Evolutionary conservation across 306 rosid genomes (phyloP), one percentile per base, ranked within the genome.

Genomic region (Fagus crenata): DNA sequence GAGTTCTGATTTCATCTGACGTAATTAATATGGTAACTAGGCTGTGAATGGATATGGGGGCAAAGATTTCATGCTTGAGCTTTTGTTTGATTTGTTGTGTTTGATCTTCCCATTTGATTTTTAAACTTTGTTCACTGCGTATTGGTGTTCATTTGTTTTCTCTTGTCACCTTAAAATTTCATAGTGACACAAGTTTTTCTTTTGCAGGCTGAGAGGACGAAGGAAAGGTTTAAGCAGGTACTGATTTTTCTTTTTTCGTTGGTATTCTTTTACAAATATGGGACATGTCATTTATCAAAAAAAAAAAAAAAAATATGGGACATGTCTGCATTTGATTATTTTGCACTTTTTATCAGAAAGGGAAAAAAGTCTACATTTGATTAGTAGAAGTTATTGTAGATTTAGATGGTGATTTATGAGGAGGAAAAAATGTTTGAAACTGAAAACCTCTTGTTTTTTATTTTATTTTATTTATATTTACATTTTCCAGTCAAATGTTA

Each of bases 161-260:
- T 72, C 73, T 37, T 77, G 70, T 40, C 53, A 51, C 76, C 43
- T 18, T 61, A 64, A 36, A 63, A 58, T 71, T 67, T 55, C 55
- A 75, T 41, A 13, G 7, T 72, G 36, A 87, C 82, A 18, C 14
- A 42, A 17, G 12, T 17, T 72, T 59, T 69, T 86, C 31, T 67
- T 75, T 49, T 84, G 89, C 92, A 95, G 99, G 90, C 81, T 46
- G 92, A 85, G 83, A 87, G 84, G 83, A 80, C 77, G 28, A 90
- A 84, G 85, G 88, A 87, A 82, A 89, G 99, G 80, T 80, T 49
- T 78, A 89, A 89, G 83, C 96, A 92, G 99, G 99, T 95, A 91
- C 36, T 72, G 32, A 15, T 84, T 55, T 76, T 5, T 46, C 71
- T 58, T 72, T 5, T 78, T 17, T 32, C 73, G 22, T 75, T 75